A percentile compares a stretch with the other conserved stretches of the same genome.
Evolutionary conservation across 495 filamentous ascomycete species (phyloP).

Genomic region (Acidiella bohemica): DNA sequence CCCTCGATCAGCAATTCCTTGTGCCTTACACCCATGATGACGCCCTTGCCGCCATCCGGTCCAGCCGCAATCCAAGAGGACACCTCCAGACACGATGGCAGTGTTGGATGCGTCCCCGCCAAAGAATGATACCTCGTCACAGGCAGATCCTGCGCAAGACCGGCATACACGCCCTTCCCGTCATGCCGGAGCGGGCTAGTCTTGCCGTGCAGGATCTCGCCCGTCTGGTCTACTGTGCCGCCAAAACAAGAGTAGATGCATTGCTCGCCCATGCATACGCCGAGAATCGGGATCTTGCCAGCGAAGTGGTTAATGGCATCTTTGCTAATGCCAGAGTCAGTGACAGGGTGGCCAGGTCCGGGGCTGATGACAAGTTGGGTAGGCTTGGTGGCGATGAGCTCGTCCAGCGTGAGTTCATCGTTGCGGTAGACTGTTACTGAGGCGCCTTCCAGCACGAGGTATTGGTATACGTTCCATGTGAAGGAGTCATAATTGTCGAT

Average conservation of each 20-base stretch:
- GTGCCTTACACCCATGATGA: conserved; percentile 96
- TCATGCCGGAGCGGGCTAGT: conserved; percentile 85
- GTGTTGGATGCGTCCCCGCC: conserved; percentile 77
- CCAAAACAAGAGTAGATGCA: conserved; percentile 90
- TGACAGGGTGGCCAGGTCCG: conserved; percentile 80
- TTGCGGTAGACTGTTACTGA: conserved; percentile 80
- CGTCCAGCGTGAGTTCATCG: conserved; percentile 73
- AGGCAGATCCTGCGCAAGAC: conserved; percentile 59
- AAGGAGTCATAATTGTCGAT: conserved; percentile 99
- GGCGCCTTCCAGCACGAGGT: conserved; percentile 85
- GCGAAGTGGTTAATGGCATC: conserved; percentile 82
- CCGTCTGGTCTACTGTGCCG: conserved; percentile 79
- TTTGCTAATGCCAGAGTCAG: conserved; percentile 82
- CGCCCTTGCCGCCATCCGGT: conserved; percentile 49
- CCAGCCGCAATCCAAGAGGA: conserved; percentile 61
- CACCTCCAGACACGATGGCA: conserved; percentile 78
- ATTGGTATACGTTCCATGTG: conserved; percentile 98
- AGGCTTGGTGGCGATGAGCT: conserved; percentile 66
- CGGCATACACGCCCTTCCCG: conserved; percentile 69
- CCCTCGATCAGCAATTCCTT: conserved; percentile 82
- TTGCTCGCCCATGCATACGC: conserved; percentile 98
- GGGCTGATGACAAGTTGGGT: conserved; percentile 93
- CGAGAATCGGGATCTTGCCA: conserved; percentile 93
- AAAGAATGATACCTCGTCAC: conserved; percentile 96
- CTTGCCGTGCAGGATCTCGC: conserved; percentile 95